These are phyloP conservation scores for Zygnema circumcarinatum DNA, from an alignment of 139 green algal genomes.

Conservation along the genomic window DNA sequence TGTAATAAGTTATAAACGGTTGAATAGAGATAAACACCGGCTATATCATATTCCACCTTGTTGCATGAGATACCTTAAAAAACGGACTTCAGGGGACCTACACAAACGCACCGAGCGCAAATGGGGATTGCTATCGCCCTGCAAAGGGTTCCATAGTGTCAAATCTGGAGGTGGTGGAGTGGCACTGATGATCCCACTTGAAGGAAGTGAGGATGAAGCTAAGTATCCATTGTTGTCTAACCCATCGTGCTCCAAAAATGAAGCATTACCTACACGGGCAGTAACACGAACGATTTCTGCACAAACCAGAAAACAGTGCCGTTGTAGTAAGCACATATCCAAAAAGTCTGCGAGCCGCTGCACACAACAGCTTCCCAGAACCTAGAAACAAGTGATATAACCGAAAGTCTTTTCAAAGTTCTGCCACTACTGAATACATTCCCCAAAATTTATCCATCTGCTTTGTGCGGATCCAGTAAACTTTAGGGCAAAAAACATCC, in stretches of 20 bases:
- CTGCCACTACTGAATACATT: too few species aligned
- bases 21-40: too few species aligned
- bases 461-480: too few species aligned
- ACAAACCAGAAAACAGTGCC: neutral
- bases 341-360: neutral
- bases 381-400: too few species aligned
- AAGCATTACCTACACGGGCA: conserved; percentile 2
- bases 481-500: too few species aligned
- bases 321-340: neutral
- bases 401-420: too few species aligned
- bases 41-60: too few species aligned
- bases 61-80: too few species aligned
- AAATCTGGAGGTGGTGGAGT: neutral
- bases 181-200: neutral
- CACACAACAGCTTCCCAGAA: too few species aligned
- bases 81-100: too few species aligned
- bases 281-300: conserved; percentile 39
- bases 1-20: too few species aligned
- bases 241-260: conserved; percentile 20
- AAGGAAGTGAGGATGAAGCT: neutral
- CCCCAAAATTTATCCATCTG: too few species aligned
- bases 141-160: neutral
- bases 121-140: neutral
- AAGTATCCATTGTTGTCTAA: neutral
- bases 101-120: conserved; percentile 11